phyloP scores from a whole-genome alignment of 441 rosid species.

The Macaranga tanarius region DNA sequence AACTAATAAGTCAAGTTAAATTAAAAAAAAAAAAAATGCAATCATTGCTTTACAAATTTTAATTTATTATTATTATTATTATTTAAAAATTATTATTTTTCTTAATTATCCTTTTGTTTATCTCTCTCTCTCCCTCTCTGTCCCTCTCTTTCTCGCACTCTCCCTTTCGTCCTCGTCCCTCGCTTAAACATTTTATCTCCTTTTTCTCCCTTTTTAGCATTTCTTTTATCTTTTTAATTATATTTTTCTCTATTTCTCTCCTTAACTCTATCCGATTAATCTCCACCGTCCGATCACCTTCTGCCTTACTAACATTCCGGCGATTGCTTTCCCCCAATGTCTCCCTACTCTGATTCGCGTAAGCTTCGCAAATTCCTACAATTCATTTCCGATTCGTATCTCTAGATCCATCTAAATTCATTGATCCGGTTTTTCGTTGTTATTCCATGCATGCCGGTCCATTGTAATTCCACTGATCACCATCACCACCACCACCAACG shows the following conservation, averaged over 20 bases:
- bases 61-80: not conserved
- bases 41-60: not conserved
- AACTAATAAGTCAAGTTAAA: not conserved
- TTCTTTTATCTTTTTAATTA: constrained; percentile 20
- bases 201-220: constrained; percentile 13
- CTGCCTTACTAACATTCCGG: constrained; percentile 15
- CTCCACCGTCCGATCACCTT: constrained; percentile 26
- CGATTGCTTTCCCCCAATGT: constrained; percentile 30
- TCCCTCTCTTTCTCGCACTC: constrained; percentile 14
- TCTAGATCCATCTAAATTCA: constrained; percentile 26
- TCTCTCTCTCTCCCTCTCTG: not conserved
- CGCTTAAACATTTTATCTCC: not conserved
- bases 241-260: constrained; percentile 11
- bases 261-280: constrained; percentile 24
- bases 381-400: constrained; percentile 7
- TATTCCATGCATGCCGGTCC: constrained; percentile 38
- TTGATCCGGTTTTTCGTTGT: constrained; percentile 17
- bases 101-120: not conserved
- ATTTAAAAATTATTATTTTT: not conserved
- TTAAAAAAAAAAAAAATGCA: not conserved
- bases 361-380: constrained; percentile 16
- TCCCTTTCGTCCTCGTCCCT: constrained; percentile 15
- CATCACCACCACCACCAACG: not conserved
- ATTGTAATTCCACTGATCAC: constrained; percentile 15
- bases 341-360: constrained; percentile 19